Evolutionary conservation across 2,329 filamentous ascomycete genomes (phyloP).

Genomic region (Zymoseptoria passerinii): DNA sequence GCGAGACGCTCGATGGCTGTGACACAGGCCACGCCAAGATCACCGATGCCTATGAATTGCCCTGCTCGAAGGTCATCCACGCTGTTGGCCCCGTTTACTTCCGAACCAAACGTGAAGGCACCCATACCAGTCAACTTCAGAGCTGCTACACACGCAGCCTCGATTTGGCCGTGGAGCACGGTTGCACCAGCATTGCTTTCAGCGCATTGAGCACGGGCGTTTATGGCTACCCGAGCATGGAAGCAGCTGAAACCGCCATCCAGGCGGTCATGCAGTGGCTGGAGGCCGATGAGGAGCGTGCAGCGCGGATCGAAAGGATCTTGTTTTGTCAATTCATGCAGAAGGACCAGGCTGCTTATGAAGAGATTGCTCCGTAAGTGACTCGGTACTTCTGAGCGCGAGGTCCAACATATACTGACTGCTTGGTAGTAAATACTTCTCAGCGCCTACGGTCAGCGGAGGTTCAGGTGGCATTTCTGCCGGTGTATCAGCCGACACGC

Average conservation of each 20-base stretch:
- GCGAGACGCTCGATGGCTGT: conserved; percentile 63
- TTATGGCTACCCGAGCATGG: conserved; percentile 72
- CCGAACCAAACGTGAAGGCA: conserved; percentile 31
- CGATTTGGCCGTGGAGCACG: conserved; percentile 59
- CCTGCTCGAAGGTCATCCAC: conserved; percentile 74
- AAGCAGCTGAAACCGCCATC: conserved; percentile 66
- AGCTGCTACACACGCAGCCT: conserved; percentile 65
- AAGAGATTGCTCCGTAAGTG: conserved; percentile 63
- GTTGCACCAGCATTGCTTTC: conserved; percentile 69
- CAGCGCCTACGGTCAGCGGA: conserved; percentile 28
- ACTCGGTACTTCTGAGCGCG: not conserved
- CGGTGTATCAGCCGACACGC: not conserved
- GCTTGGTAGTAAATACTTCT: conserved; percentile 40
- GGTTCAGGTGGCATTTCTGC: not conserved
- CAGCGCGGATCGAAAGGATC: conserved; percentile 56
- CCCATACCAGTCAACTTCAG: conserved; percentile 40
- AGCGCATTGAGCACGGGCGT: conserved; percentile 78
- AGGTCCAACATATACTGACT: not conserved
- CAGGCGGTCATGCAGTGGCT: conserved; percentile 51
- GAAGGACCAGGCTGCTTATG: conserved; percentile 71
- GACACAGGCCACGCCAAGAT: conserved; percentile 73
- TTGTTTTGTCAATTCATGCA: conserved; percentile 77
- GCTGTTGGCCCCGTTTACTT: conserved; percentile 78
- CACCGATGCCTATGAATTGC: conserved; percentile 67
- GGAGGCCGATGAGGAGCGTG: conserved; percentile 34